Base-by-base conservation (phyloP, 2,329 filamentous ascomycete species). In the Colletotrichum eleusines region DNA sequence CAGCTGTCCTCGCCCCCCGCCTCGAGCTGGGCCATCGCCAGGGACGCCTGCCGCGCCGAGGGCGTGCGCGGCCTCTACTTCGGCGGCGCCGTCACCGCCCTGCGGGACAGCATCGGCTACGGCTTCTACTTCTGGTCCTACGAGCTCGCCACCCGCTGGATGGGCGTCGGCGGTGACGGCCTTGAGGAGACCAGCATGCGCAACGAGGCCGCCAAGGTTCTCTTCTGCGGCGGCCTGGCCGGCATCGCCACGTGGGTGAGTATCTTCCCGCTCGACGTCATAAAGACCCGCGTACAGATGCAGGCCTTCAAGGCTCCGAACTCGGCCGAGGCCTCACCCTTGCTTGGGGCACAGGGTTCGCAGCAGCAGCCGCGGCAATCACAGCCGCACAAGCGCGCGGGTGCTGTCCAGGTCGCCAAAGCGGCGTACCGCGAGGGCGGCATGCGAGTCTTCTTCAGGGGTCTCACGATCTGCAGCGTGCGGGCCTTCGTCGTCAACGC, bases 101-200 rank as follows among this genome's bases (percentile, higher is more conserved):
- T 95, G 50, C 87, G 95, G 60, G 95, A 98, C 81, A 91, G 92
- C 69, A 88, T 98, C 66, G 95, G 95, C n/a, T 98, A 98, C 81
- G 95, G 95, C 0, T 98, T 98, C 80, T 98, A 98, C 78, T 98
- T 98, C 80, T 97, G 93, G 92, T 92, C 92, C 1, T 98, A 98
- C 77, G 93, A 97, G 80, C 83, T 95, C 69, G 89, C 86, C 73
- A 94, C 91, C 73, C 86, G 88, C 44, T 83, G 84, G 64, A 84
- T 90, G 80, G 83, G 83, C 23, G 81, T 81, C 4, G 62, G 74
- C 8, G 70, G 69, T 3, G 70, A 69, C 14, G 55, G 40, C 23
- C 44, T 50, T 42, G 64, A 75, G 18, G 74, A 75, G 28, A 69
- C 75, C 2, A 76, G 69, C 9, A 67, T 78, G 54, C 75, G 81